These are phyloP conservation scores for Fusarium aywerte DNA, from an alignment of 2,329 filamentous ascomycete genomes.

Conservation along the genomic window DNA sequence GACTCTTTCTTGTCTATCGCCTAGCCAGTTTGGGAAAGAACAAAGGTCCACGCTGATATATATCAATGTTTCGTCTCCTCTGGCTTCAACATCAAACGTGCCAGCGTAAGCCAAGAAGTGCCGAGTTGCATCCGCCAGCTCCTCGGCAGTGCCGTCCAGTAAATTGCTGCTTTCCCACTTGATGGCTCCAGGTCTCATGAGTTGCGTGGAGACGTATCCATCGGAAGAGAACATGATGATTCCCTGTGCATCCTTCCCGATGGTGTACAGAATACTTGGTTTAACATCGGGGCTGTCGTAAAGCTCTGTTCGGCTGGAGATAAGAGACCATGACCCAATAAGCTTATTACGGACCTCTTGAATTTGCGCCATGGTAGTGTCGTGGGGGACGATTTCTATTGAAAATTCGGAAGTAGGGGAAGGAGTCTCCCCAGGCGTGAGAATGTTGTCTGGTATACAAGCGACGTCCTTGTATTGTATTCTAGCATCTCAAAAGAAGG, in stretches of 20 bases:
- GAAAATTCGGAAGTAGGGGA: background rate
- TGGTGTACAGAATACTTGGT: background rate
- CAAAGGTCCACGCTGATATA: background rate
- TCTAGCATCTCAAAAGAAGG: background rate
- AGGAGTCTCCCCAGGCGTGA: background rate
- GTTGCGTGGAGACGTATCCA: conserved; percentile 2
- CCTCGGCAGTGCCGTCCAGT: background rate
- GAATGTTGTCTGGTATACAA: background rate
- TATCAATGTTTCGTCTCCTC: conserved; percentile 1
- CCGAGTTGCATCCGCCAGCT: background rate
- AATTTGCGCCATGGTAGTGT: background rate
- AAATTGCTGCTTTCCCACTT: background rate
- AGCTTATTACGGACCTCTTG: conserved; percentile 1
- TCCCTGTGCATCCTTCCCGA: background rate
- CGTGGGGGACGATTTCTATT: background rate
- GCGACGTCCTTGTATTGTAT: background rate
- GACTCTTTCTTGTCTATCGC: background rate
- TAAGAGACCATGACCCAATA: conserved; percentile 2
- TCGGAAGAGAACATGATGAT: background rate
- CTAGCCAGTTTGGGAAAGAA: conserved; percentile 1
- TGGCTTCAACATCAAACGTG: background rate
- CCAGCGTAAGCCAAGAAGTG: conserved; percentile 1
- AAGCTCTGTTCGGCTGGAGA: conserved; percentile 5
- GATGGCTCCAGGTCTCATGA: background rate
- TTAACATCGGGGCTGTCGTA: background rate